Base-by-base conservation (phyloP, 75 land plant species). In the Ceratopteris richardii region DNA sequence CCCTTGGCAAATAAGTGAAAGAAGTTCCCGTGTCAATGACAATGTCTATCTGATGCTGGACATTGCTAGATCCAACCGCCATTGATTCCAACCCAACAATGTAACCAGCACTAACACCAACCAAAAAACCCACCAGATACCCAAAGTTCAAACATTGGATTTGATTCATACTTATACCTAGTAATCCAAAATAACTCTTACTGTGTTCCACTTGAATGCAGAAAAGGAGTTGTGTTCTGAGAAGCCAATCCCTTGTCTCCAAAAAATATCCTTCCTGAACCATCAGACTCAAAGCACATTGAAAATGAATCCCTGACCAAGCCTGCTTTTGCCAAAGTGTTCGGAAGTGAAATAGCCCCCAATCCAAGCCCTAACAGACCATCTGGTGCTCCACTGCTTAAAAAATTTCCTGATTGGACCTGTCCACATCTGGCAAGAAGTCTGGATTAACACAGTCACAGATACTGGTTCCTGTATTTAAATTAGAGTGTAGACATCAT, bases 351-450 rank as follows among this genome's bases (percentile, higher is more conserved):
- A 31, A 80, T 66, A 13, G 82, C 79, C 31, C 86, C 90, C 52
- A 77, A 59, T 16, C 94, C 94, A 48, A 88, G 60, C 46, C 94
- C 94, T 55, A 88, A 55, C 14, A 88, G 77, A 39, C 94, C 94
- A 80, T 88, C 82, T 41, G 94, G 94, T 33, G 90, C 94, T 37
- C 84, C 77, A 24, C 94, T 86, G 66, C 69, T 65, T 47, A 88
- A 59, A 72, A 80, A 88, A 61, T 71, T 72, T 59, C 94, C 94
- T 64, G 67, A 80, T 69, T 88, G 94, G 61, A 65, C 73, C 63
- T 66, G 65, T 19, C 90, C 94, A 72, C 94, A 88, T 12, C 94
- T 88, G 20, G 21, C 16, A 37, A 59, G 28, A 27, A 20, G 28
- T 10, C 11, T 10, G 37, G 36, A 9, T 10, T 40, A 14, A 48